A percentile compares a stretch with the other conserved stretches of the same genome.
Evolutionary conservation across 306 rosid species (phyloP).

Genomic region (Corylus avellana): DNA sequence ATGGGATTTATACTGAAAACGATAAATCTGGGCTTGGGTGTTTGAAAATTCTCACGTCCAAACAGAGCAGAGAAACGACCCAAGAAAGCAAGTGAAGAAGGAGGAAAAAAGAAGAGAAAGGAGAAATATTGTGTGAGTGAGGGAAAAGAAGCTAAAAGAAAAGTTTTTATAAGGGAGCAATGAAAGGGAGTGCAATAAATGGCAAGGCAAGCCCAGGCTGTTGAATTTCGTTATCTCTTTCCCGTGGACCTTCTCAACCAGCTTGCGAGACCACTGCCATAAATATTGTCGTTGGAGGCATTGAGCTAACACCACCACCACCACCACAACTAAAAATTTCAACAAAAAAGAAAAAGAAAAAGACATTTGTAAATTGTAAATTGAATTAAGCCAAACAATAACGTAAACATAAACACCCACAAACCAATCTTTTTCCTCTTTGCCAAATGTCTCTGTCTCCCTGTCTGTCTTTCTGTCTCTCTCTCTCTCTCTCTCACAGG

Average conservation of each 20-base stretch:
- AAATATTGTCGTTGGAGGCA: slow-evolving; percentile 54
- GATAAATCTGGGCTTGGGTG: background rate
- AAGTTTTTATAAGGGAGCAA: slow-evolving; percentile 19
- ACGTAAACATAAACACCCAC: background rate
- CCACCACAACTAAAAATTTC: no score
- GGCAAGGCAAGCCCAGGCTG: slow-evolving; percentile 2
- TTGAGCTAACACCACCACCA: background rate
- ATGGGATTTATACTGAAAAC: slow-evolving; percentile 3
- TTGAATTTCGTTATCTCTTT: background rate
- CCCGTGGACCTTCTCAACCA: background rate
- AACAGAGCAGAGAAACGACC: background rate
- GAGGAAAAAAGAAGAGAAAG: background rate
- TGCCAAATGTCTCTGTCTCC: background rate
- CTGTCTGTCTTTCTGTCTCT: background rate
- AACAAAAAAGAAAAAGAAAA: no score
- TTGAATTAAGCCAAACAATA: no score
- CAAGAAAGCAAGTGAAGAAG: background rate
- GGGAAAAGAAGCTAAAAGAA: slow-evolving; percentile 1
- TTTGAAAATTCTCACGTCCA: no score
- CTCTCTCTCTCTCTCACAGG: background rate
- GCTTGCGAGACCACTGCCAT: slow-evolving; percentile 23
- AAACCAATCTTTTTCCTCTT: no score
- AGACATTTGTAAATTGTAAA: no score
- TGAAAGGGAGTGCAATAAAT: background rate
- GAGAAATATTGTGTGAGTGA: background rate